Evolutionary conservation across 208 protist species (phyloP), one percentile per base, ranked within the genome.

Genomic region (Leishmania arabica): DNA sequence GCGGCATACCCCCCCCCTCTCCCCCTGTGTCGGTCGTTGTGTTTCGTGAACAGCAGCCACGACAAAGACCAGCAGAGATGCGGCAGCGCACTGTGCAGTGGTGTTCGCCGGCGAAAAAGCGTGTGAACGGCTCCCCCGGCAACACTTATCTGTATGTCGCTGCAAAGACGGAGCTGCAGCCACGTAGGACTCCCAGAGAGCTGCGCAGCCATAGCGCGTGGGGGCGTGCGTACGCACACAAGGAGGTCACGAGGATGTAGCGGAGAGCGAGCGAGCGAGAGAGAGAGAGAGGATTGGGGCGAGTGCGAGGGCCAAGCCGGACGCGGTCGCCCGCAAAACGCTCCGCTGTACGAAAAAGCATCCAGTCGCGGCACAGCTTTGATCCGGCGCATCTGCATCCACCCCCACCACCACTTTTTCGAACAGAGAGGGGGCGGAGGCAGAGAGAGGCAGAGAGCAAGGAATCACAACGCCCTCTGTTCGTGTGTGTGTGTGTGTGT

Each of bases 1-100:
- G 94, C 31, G 94, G 94, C 94, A 97, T 97, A 54, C 51, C 51
- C 3, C 47, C 27, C 27, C 45, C 45, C 3, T 34, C 34, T 7
- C 42, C 42, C 42, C 3, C 3, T 5, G 42, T 3, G 24, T 68
- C 47, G 24, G 13, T 73, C 9, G 24, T 9, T 73, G 24, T 27
- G 17, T 8, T 73, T 73, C 3, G 24, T 54, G 45, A 1, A 7
- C 45, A 53, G 19, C 31, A 8, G 9, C 9, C 45, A 51, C 19
- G n/a, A 34, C 1, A 8, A 17, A 37, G 24, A 45, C 13, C 34
- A 40, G 34, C 1, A 24, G 17, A 42, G 27, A 27, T 31, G 58
- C 34, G 31, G 58, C 8, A 21, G 62, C 31, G 17, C 11, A 40
- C 62, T 17, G 15, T 40, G 31, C 31, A 31, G 62, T 42, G 62